Conservation (phyloP, 2,329 filamentous ascomycete species). For the Arachnomyces sp. region DNA sequence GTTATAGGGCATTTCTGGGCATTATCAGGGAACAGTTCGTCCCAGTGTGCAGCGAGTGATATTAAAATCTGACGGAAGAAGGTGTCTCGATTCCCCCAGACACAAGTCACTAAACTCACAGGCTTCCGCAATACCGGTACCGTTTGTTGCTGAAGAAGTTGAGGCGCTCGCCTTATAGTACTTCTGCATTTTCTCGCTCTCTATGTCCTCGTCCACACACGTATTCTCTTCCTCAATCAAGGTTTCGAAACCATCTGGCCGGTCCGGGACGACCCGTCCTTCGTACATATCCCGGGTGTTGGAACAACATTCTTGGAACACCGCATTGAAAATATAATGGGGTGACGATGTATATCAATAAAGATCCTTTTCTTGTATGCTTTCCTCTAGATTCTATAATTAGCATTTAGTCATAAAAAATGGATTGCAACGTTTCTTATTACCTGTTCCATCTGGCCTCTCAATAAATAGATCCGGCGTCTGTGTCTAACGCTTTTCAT, state of each 20-base stretch:
- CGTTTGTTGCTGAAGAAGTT: conserved; percentile 14
- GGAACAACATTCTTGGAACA: conserved; percentile 24
- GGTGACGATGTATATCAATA: conserved; percentile 17
- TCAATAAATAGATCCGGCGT: conserved; percentile 4
- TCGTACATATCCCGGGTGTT: conserved; percentile 22
- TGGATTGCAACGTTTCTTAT: too few relatives aligned
- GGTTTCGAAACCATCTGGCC: conserved; percentile 22
- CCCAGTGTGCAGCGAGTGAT: conserved; percentile 16
- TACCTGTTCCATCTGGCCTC: conserved; percentile 1
- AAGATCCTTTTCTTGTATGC: conserved; percentile 16
- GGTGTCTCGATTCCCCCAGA: conserved; percentile 26
- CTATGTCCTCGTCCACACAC: conserved; percentile 20
- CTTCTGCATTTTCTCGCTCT: conserved; percentile 28
- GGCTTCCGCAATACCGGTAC: conserved; percentile 22
- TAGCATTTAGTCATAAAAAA: conserved; percentile 1
- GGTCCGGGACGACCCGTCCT: conserved; percentile 23
- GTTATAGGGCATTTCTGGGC: conserved; percentile 16
- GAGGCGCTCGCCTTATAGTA: conserved; percentile 25
- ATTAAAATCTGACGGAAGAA: conserved; percentile 27
- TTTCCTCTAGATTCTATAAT: conserved; percentile 9
- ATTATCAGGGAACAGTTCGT: conserved; percentile 10
- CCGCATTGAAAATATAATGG: conserved; percentile 22
- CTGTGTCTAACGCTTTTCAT: too few relatives aligned
- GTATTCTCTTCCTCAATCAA: conserved; percentile 20
- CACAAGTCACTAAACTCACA: conserved; percentile 24